Evolutionary conservation across 768 basidiomycete species (phyloP).

Genomic region (Exidia glandulosa): DNA sequence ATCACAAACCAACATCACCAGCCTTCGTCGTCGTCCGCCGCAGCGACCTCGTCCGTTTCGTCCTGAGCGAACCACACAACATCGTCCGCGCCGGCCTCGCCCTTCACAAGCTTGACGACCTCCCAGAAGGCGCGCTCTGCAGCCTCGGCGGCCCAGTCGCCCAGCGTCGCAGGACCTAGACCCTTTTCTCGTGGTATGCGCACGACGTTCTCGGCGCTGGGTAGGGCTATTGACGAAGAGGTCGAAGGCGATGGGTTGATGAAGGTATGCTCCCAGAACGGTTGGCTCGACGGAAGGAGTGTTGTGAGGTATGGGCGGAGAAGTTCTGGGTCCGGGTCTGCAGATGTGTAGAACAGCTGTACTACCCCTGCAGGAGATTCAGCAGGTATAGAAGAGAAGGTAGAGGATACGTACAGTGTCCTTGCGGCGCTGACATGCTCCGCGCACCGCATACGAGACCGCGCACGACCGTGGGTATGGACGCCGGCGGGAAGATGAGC

Average conservation of each 20-base stretch:
- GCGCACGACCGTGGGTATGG: background rate
- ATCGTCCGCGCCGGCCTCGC: background rate
- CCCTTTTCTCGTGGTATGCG: background rate
- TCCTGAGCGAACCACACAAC: conserved; percentile 1
- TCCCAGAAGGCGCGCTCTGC: conserved; percentile 52
- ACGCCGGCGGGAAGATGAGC: background rate
- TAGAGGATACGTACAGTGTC: background rate
- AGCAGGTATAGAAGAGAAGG: background rate
- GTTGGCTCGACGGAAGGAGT: background rate
- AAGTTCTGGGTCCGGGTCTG: background rate
- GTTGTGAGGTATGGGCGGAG: background rate
- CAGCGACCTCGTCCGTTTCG: background rate
- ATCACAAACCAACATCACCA: no score
- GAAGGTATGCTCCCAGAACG: background rate
- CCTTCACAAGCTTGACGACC: conserved; percentile 10
- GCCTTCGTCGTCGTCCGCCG: background rate
- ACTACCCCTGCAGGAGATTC: background rate
- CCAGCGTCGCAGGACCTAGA: conserved; percentile 39
- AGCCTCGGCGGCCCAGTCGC: conserved; percentile 43
- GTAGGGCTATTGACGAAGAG: no score
- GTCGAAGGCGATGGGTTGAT: background rate
- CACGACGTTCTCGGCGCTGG: background rate
- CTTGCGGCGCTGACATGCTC: background rate
- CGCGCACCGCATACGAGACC: background rate
- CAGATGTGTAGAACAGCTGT: background rate